phyloP scores from a whole-genome alignment of 2,329 filamentous ascomycete genomes.

The Cladophialophora exuberans region DNA sequence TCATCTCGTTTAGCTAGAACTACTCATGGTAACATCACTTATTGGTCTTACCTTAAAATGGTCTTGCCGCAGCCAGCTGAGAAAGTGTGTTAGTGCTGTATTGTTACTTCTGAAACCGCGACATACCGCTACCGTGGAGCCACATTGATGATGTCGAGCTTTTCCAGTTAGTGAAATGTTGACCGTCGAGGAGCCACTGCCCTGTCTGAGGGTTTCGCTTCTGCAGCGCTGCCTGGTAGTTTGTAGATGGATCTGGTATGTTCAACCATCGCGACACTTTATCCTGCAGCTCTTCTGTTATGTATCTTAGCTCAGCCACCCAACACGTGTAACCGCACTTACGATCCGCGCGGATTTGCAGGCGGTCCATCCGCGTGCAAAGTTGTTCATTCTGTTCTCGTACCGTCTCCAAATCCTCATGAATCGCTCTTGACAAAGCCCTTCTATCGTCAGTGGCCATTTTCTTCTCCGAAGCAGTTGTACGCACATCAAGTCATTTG shows the following conservation, averaged over 20 bases:
- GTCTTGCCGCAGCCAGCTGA: no score
- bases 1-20: no score
- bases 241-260: constrained; percentile 23
- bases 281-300: no score
- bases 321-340: no score
- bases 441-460: constrained; percentile 7
- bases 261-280: constrained; percentile 14
- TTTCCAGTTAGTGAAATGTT: constrained; percentile 16
- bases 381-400: constrained; percentile 6
- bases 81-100: no score
- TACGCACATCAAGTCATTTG: constrained; percentile 13
- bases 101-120: no score
- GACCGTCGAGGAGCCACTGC: constrained; percentile 17
- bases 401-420: constrained; percentile 6
- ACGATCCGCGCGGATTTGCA: constrained; percentile 6
- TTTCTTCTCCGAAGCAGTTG: neutral
- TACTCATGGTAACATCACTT: no score
- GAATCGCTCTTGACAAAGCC: constrained; percentile 8
- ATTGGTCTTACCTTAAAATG: no score
- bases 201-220: constrained; percentile 18
- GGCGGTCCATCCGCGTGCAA: constrained; percentile 1
- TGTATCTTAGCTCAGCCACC: no score
- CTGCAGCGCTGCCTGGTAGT: constrained; percentile 18
- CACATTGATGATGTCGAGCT: neutral
- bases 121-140: neutral